Conservation (phyloP, 2,329 filamentous ascomycete species). For the Ophioceras dolichostomum region DNA sequence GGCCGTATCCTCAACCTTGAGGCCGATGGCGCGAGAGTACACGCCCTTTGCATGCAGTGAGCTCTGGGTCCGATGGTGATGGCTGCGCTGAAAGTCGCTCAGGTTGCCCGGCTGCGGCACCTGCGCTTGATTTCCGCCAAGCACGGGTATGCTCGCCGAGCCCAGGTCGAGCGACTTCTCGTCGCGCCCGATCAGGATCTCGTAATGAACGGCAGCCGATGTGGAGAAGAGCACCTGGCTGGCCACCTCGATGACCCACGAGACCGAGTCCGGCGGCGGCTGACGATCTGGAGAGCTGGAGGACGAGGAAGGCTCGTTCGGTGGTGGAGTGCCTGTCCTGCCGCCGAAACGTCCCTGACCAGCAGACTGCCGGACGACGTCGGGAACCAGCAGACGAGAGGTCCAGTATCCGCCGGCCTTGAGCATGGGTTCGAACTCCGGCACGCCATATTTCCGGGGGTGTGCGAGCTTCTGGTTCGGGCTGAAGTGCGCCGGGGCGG, state of each 20-base stretch:
- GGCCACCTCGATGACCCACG: conserved; percentile 80
- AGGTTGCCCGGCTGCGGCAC: conserved; percentile 58
- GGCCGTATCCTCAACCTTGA: conserved; percentile 79
- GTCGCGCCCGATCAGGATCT: conserved; percentile 76
- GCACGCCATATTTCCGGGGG: conserved; percentile 59
- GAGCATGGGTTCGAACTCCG: conserved; percentile 90
- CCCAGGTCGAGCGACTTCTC: conserved; percentile 66
- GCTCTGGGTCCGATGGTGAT: conserved; percentile 48
- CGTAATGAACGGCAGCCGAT: conserved; percentile 77
- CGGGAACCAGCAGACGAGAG: conserved; percentile 67
- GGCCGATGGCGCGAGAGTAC: conserved; percentile 66
- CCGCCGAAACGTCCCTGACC: conserved; percentile 34
- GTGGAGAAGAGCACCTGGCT: conserved; percentile 92
- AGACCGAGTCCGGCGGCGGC: background rate
- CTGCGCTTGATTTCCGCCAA: conserved; percentile 28
- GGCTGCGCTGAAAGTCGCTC: conserved; percentile 57
- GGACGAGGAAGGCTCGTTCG: background rate
- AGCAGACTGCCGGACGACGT: conserved; percentile 58
- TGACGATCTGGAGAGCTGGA: background rate
- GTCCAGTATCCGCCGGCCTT: conserved; percentile 87
- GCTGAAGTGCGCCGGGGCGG: conserved; percentile 73
- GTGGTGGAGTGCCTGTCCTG: no score
- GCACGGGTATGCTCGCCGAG: conserved; percentile 21
- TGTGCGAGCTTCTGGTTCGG: conserved; percentile 68
- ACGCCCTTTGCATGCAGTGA: conserved; percentile 49